Conservation (phyloP, 805 yeast species). For the Tetrapisispora pingtungensis region DNA sequence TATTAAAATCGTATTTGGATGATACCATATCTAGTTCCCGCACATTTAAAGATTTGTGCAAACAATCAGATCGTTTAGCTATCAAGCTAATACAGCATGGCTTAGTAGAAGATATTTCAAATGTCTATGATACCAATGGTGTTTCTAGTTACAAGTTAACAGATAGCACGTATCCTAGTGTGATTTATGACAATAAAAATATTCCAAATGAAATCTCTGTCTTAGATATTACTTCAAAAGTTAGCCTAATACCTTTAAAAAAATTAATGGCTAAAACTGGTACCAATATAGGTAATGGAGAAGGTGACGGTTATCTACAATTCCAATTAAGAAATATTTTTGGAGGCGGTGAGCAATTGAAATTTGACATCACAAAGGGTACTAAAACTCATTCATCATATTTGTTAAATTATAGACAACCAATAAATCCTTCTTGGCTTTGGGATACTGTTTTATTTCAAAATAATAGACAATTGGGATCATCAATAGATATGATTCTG, state of each 20-base stretch:
- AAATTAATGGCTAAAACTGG: constrained; percentile 81
- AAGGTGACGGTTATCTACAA: constrained; percentile 82
- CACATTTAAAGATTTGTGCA: constrained; percentile 19
- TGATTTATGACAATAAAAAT: not conserved
- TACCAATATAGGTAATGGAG: constrained; percentile 92
- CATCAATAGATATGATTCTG: constrained; percentile 41
- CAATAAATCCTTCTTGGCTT: constrained; percentile 41
- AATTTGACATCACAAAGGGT: constrained; percentile 48
- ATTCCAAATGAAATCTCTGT: constrained; percentile 9
- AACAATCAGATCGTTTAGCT: constrained; percentile 21
- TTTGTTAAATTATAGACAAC: constrained; percentile 42
- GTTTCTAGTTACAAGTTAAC: not conserved
- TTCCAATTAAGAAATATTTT: constrained; percentile 51
- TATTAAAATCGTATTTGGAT: constrained; percentile 20
- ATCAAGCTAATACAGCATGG: constrained; percentile 23
- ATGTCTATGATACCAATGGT: constrained; percentile 10
- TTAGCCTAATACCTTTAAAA: constrained; percentile 44
- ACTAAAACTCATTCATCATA: constrained; percentile 51
- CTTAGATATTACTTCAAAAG: constrained; percentile 23
- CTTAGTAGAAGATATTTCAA: constrained; percentile 15
- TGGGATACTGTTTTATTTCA: constrained; percentile 43
- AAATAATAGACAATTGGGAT: constrained; percentile 43
- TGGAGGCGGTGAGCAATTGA: constrained; percentile 59
- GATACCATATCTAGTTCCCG: constrained; percentile 21
- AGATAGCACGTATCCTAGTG: not conserved